Evolutionary conservation across 106 monocot species (phyloP).

Genomic region (Narthecium ossifragum): DNA sequence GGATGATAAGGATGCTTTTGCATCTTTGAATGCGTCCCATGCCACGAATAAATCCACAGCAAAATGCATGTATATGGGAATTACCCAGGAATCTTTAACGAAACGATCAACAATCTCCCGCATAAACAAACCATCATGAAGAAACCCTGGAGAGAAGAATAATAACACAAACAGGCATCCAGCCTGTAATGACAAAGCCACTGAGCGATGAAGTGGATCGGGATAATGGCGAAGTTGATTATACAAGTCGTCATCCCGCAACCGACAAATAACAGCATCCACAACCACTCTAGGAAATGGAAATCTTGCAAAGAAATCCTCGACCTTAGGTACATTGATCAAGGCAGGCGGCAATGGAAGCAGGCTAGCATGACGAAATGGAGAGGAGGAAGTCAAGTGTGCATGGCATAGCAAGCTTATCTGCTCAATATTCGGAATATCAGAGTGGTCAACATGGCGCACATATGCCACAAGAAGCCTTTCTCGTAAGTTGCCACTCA

Average conservation of each 20-base stretch:
- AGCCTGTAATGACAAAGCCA: slow-evolving; percentile 36
- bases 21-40: slow-evolving; percentile 52
- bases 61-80: slow-evolving; percentile 50
- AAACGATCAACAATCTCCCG: slow-evolving; percentile 55
- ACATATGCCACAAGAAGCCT: slow-evolving; percentile 53
- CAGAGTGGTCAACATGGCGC: slow-evolving; percentile 23
- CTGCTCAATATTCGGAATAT: slow-evolving; percentile 28
- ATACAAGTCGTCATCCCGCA: slow-evolving; percentile 38
- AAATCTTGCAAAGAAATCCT: slow-evolving; percentile 46
- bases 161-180: slow-evolving; percentile 40
- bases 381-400: slow-evolving; percentile 9
- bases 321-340: slow-evolving; percentile 32
- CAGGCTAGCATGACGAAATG: neutral
- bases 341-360: slow-evolving; percentile 7
- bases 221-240: slow-evolving; percentile 27
- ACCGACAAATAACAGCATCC: slow-evolving; percentile 34
- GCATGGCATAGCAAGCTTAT: slow-evolving; percentile 39
- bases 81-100: slow-evolving; percentile 54
- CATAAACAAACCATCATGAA: slow-evolving; percentile 39
- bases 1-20: slow-evolving; percentile 28
- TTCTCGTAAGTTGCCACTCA: slow-evolving; percentile 37
- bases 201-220: slow-evolving; percentile 44
- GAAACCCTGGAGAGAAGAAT: slow-evolving; percentile 30
- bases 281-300: slow-evolving; percentile 39
- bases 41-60: slow-evolving; percentile 44